Evolutionary conservation across 2,329 filamentous ascomycete species (phyloP), one percentile per base, ranked within the genome.

Genomic region (Arthrobotrys entomopaga): DNA sequence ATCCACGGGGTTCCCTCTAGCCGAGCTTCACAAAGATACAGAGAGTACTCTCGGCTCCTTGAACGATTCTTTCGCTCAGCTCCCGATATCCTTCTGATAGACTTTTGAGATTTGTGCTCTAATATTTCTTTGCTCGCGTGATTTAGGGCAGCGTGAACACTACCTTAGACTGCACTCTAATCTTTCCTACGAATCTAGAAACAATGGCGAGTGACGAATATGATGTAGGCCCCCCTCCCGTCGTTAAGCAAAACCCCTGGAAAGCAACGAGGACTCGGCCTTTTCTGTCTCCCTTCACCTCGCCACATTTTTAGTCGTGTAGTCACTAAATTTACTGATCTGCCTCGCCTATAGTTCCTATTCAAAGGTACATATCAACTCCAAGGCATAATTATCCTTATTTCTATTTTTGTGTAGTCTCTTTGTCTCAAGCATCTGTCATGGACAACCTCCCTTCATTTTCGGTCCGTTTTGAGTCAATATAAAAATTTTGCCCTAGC

Each of bases 131-230:
- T 46, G 16, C 26, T n/a, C 50, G 29, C 29, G 29, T 34, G 29
- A 24, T 40, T 65, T 20, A 56, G 42, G 22, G 38, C 53, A 49
- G 49, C 40, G 60, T 38, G 15, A 56, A 60, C n/a, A 49, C 13
- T 40, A 42, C 6, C 42, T 22, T 22, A 43, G 24, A 43, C 20
- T 29, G 19, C 64, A n/a, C 34, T 56, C 15, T 34, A 34, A n/a
- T n/a, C 29, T 34, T 13, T 43, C 26, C 10, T 29, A 53, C n/a
- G 43, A 19, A 38, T 43, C 29, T 48, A 52, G 75, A 77, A 79
- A 86, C 80, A 84, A 99, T 98, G 95, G 95, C 94, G 82, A 99
- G 98, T 90, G 95, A 99, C 88, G 95, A 99, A 87, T 99, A 99
- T 86, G 95, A 99, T 90, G 94, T 98, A 86, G 87, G 93, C 84